Base-by-base conservation (phyloP, 257 asterid genomes). In the Solanum rostratum region DNA sequence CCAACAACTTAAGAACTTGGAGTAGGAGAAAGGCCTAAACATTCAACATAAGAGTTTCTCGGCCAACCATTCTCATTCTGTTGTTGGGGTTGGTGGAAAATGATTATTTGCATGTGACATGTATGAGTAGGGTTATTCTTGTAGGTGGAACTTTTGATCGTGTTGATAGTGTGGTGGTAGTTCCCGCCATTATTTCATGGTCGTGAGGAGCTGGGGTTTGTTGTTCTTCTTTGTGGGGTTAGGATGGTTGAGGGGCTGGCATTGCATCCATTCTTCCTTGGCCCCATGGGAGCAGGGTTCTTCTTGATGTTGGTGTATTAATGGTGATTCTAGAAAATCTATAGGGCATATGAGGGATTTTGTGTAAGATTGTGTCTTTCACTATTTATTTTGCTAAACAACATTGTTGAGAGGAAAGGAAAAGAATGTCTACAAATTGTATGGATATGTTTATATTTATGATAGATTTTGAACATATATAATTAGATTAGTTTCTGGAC, bases 131-230 rank as follows among this genome's bases (percentile, higher is more conserved):
- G 22, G 18, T 18, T 54, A 22, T 0, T 54, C 1, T 53, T 53
- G 0, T 54, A 18, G 3, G 1, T 7, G 22, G 22, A 54, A 16
- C 6, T 54, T 0, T 22, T 33, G 4, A 4, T 2, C 0, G 10
- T 18, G 60, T 22, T 10, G 4, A 1, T 18, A 0, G 11, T 18
- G 60, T n/a, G 11, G 19, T 52, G 14, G 2, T 1, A 4, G 19
- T 13, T 50, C 19, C 1, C 5, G 0, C 6, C 19, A 50, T 50
- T 50, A 2, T n/a, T 2, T 6, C 19, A 50, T 53, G 11, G 10
- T 1, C 11, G 7, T 54, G 60, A 6, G 60, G 11, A 10, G 4
- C 4, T 3, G 1, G 0, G 0, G 4, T 2, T 54, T 54, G 4
- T 54, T 2, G 2, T 54, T 54, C 10, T 7, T 54, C 6, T 7